Conservation (phyloP, 345 rosid genomes). For the Lepidium didymum region DNA sequence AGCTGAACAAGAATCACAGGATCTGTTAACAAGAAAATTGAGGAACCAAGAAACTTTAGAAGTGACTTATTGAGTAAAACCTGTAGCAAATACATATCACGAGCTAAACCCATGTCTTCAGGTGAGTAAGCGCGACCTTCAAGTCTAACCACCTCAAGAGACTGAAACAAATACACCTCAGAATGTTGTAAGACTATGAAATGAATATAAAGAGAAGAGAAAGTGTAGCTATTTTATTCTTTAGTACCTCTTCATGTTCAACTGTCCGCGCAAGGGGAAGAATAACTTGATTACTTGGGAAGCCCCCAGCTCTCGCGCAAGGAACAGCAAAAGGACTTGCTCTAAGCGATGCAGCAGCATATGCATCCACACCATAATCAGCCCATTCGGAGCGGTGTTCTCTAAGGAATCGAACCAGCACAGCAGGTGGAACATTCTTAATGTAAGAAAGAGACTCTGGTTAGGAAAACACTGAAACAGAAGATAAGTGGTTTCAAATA, state of each 20-base stretch:
- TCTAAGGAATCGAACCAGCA: slow-evolving; percentile 84
- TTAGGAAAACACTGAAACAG: not conserved
- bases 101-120: slow-evolving; percentile 75
- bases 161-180: slow-evolving; percentile 32
- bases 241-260: slow-evolving; percentile 85
- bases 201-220: not conserved
- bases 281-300: slow-evolving; percentile 86
- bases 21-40: not conserved
- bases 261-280: slow-evolving; percentile 88
- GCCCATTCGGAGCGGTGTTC: slow-evolving; percentile 99
- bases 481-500: not conserved
- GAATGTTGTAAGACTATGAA: not conserved
- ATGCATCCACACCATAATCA: slow-evolving; percentile 83
- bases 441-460: slow-evolving; percentile 14
- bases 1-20: slow-evolving; percentile 41
- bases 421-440: slow-evolving; percentile 86
- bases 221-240: not conserved
- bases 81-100: slow-evolving; percentile 93
- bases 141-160: slow-evolving; percentile 85
- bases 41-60: not conserved
- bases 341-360: slow-evolving; percentile 78
- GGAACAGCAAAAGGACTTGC: slow-evolving; percentile 86
- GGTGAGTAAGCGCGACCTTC: slow-evolving; percentile 89
- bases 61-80: slow-evolving; percentile 23
- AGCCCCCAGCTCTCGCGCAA: slow-evolving; percentile 76